Evolutionary conservation across 1,284 basidiomycete genomes (phyloP).

Genomic region (Paramarasmius palmivorus): DNA sequence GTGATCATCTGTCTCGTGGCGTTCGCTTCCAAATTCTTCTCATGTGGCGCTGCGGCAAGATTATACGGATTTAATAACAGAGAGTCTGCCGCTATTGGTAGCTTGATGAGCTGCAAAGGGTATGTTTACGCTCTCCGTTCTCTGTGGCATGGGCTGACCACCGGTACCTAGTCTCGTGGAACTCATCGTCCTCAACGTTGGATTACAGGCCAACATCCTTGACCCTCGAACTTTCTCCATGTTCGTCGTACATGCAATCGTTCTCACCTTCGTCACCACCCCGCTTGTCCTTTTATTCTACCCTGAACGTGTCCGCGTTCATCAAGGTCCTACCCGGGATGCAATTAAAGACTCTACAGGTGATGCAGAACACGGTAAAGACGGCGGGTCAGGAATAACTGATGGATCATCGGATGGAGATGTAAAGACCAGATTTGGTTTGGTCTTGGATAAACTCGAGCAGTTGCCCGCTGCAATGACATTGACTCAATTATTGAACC

Average conservation of each 20-base stretch:
- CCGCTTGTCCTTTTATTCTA: conserved; percentile 81
- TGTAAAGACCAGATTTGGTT: conserved; percentile 62
- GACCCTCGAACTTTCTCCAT: conserved; percentile 77
- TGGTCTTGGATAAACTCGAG: conserved; percentile 87
- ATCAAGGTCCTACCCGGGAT: conserved; percentile 2
- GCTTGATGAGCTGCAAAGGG: conserved; percentile 95
- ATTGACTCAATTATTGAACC: conserved; percentile 58
- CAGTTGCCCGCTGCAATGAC: conserved; percentile 77
- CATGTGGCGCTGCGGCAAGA: conserved; percentile 68
- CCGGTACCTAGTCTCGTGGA: conserved; percentile 64
- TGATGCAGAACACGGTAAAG: conserved; percentile 13
- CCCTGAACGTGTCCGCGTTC: conserved; percentile 49
- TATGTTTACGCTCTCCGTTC: conserved; percentile 32
- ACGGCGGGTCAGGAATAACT: conserved; percentile 18
- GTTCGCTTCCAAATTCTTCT: conserved; percentile 76
- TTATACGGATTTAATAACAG: conserved; percentile 71
- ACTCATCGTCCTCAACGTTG: conserved; percentile 92
- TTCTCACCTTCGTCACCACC: conserved; percentile 86
- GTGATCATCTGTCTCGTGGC: conserved; percentile 81
- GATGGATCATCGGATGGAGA: conserved; percentile 35
- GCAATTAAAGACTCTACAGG: neutral
- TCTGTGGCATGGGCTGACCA: conserved; percentile 1
- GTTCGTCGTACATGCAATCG: conserved; percentile 88
- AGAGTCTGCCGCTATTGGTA: conserved; percentile 85
- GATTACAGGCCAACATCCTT: conserved; percentile 78